These are phyloP conservation scores for Cyathus striatus DNA, from an alignment of 768 basidiomycete species.

Conservation along the genomic window DNA sequence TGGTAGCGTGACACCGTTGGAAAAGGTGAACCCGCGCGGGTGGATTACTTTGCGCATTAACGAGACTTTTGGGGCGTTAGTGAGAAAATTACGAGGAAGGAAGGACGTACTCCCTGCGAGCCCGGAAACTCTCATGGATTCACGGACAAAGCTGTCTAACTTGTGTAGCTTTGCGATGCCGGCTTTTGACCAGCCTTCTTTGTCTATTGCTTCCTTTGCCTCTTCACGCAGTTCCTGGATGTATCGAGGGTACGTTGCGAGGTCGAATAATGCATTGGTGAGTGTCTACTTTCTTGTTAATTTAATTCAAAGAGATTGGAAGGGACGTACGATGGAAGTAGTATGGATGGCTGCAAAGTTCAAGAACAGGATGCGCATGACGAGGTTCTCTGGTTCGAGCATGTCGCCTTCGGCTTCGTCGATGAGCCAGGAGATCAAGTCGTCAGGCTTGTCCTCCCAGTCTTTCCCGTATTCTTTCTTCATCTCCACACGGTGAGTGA, in stretches of 20 bases:
- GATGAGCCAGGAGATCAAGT: conserved; percentile 8
- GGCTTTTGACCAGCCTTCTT: conserved; percentile 23
- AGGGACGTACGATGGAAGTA: conserved; percentile 22
- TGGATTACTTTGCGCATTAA: conserved; percentile 17
- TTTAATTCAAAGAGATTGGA: not conserved
- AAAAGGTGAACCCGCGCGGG: conserved; percentile 2
- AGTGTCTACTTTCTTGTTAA: conserved; percentile 15
- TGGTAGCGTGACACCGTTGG: not conserved
- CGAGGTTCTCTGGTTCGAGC: conserved; percentile 8
- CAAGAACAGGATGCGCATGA: conserved; percentile 21
- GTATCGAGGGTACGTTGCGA: conserved; percentile 22
- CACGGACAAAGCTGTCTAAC: conserved; percentile 44
- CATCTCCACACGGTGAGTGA: conserved; percentile 1
- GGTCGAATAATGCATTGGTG: conserved; percentile 26
- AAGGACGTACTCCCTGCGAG: conserved; percentile 13
- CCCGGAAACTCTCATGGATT: conserved; percentile 28
- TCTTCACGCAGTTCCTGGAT: conserved; percentile 28
- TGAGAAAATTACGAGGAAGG: not conserved
- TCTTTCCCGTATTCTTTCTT: not conserved
- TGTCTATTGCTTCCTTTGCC: conserved; percentile 16
- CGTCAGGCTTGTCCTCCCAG: not conserved
- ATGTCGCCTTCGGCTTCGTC: conserved; percentile 15
- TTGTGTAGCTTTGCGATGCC: conserved; percentile 30
- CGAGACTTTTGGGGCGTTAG: conserved; percentile 10
- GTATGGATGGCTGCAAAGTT: conserved; percentile 40